Evolutionary conservation across 345 rosid species (phyloP).

Genomic region (Lepidium aucheri): DNA sequence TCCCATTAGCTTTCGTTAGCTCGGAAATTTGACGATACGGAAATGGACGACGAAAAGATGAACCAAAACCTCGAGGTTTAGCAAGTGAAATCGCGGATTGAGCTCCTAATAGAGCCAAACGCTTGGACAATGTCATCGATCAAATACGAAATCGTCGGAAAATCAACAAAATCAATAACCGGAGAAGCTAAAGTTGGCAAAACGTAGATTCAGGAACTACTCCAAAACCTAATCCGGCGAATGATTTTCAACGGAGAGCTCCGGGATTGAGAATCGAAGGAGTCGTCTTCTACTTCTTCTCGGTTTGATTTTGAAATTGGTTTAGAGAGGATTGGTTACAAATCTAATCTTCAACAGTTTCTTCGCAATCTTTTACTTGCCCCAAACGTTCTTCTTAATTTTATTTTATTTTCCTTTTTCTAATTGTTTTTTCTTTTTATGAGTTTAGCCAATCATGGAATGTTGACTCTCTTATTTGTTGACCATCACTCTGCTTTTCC

Average conservation of each 20-base stretch:
- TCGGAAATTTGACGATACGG: slow-evolving; percentile 30
- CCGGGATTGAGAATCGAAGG: background rate
- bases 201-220: background rate
- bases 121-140: slow-evolving; percentile 7
- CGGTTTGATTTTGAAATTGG: no score
- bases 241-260: background rate
- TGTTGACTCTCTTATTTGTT: no score
- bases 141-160: background rate
- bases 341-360: no score
- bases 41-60: background rate
- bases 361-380: no score
- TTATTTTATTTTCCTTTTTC: no score
- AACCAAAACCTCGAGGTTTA: background rate
- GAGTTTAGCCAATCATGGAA: no score
- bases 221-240: background rate
- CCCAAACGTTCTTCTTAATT: no score
- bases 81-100: background rate
- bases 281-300: no score
- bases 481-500: no score
- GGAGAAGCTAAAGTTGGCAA: background rate
- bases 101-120: background rate
- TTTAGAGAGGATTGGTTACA: no score
- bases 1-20: slow-evolving; percentile 52
- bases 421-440: no score
- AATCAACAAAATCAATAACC: background rate